A percentile compares a stretch with the other conserved stretches of the same genome.
phyloP scores from a whole-genome alignment of 1,139 yeast species.

The Kodamaea fungicola region DNA sequence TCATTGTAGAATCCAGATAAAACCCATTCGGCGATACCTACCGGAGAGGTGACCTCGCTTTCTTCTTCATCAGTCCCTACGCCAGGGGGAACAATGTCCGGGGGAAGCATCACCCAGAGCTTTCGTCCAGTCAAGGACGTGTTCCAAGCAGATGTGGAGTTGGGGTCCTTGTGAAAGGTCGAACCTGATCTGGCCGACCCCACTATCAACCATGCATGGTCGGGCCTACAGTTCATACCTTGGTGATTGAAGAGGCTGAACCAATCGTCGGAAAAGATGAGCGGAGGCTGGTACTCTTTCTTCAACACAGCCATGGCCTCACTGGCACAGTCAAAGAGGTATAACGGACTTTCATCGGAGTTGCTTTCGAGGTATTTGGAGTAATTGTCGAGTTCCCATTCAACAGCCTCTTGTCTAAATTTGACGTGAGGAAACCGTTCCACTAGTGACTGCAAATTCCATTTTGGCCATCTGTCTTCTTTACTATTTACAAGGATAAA shows the following conservation, averaged over 20 bases:
- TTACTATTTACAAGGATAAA: conserved; percentile 54
- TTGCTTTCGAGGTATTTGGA: conserved; percentile 58
- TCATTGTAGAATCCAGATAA: conserved; percentile 77
- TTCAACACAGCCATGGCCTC: conserved; percentile 57
- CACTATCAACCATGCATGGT: conserved; percentile 83
- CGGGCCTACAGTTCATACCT: conserved; percentile 61
- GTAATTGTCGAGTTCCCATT: conserved; percentile 69
- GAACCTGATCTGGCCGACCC: conserved; percentile 84
- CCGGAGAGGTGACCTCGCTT: conserved; percentile 88
- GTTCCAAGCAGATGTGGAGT: conserved; percentile 90
- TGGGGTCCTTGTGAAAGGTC: conserved; percentile 91
- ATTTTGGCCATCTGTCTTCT: conserved; percentile 58
- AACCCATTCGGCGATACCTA: conserved; percentile 90
- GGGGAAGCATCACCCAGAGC: conserved; percentile 88
- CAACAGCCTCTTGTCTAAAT: conserved; percentile 82
- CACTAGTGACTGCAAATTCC: conserved; percentile 54
- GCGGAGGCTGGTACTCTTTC: conserved; percentile 54
- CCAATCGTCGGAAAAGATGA: conserved; percentile 49
- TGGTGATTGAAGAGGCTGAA: conserved; percentile 44
- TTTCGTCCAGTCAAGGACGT: conserved; percentile 71
- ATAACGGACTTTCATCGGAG: conserved; percentile 77
- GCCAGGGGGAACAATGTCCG: conserved; percentile 76
- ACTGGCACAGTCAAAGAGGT: conserved; percentile 77
- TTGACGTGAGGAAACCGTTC: conserved; percentile 53
- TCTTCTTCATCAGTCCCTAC: conserved; percentile 73